Percentiles rank a stretch among this genome's conserved stretches.
Conservation (phyloP, 208 protist species). For the Endotrypanum monterogeii region DNA sequence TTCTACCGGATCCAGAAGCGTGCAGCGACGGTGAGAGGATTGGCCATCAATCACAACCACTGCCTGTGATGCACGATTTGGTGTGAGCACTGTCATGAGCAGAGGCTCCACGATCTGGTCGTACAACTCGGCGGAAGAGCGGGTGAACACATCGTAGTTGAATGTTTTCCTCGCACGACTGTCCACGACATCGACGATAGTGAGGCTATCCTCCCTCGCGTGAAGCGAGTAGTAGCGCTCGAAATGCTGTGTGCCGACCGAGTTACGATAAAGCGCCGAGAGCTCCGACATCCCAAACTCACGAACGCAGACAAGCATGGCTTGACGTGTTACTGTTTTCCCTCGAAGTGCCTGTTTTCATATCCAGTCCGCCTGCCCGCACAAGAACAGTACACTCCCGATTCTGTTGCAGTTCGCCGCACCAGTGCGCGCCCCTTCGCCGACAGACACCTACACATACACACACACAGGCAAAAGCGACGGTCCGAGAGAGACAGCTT, state of each 20-base stretch:
- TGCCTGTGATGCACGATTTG: slow-evolving; percentile 43
- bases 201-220: slow-evolving; percentile 28
- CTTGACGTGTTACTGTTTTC: no score
- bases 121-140: slow-evolving; percentile 26
- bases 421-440: not conserved
- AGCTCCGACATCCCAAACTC: slow-evolving; percentile 47
- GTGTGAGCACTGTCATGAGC: slow-evolving; percentile 36
- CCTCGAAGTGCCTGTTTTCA: not conserved
- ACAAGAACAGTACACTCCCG: no score
- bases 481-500: no score
- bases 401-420: no score
- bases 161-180: slow-evolving; percentile 58
- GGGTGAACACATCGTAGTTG: slow-evolving; percentile 51
- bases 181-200: slow-evolving; percentile 69
- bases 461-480: not conserved
- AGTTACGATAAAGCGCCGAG: slow-evolving; percentile 1
- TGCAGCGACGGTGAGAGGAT: slow-evolving; percentile 26
- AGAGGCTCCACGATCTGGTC: slow-evolving; percentile 45
- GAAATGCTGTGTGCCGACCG: slow-evolving; percentile 14
- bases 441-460: not conserved
- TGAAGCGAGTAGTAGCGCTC: slow-evolving; percentile 68
- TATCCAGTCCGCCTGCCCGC: not conserved
- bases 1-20: slow-evolving; percentile 44
- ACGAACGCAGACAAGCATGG: slow-evolving; percentile 58
- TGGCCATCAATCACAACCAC: slow-evolving; percentile 64